Evolutionary conservation across 257 asterid species (phyloP), one percentile per base, ranked within the genome.

Genomic region (Linaria vulgaris): DNA sequence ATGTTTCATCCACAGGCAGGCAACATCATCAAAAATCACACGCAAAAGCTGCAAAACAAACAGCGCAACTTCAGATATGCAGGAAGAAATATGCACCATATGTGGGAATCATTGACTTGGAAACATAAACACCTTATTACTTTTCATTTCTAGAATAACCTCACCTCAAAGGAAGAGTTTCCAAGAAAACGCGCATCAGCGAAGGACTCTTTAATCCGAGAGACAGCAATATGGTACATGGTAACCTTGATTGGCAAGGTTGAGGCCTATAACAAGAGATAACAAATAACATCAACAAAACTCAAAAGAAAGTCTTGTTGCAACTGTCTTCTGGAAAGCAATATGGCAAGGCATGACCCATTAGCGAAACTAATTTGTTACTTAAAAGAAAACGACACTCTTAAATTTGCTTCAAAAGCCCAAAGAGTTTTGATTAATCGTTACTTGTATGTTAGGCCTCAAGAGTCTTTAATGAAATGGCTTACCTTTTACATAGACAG

Each of bases 1-100:
- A 69, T 80, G 86, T 69, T 81, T 84, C 74, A 84, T 71, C 97
- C 99, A 94, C 65, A 71, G 82, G 69, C 66, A 63, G 53, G 90
- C 85, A 67, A 90, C 76, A 60, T 80, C 79, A 57, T 79, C 75
- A 74, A 94, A 85, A 72, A 87, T 77, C 69, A 75, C 80, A 76
- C 73, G 82, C 83, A 88, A 69, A 68, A 77, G 76, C 87, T 87
- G 86, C 24, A 37, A 6, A 3, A 48, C 59, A 69, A n/a, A 72
- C 41, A 25, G 56, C 21, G 50, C 27, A 58, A 67, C 50, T 53
- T 73, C 60, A 75, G 63, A 68, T 56, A 47, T 58, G 15, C 22
- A 23, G 57, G 51, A 43, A n/a, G 25, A 43, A 30, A 17, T 34
- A 34, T 50, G 47, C 3, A 31, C 15, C 17, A n/a, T n/a, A n/a